phyloP scores from a whole-genome alignment of 1,139 yeast genomes.

The Suhomyces terraborum region DNA sequence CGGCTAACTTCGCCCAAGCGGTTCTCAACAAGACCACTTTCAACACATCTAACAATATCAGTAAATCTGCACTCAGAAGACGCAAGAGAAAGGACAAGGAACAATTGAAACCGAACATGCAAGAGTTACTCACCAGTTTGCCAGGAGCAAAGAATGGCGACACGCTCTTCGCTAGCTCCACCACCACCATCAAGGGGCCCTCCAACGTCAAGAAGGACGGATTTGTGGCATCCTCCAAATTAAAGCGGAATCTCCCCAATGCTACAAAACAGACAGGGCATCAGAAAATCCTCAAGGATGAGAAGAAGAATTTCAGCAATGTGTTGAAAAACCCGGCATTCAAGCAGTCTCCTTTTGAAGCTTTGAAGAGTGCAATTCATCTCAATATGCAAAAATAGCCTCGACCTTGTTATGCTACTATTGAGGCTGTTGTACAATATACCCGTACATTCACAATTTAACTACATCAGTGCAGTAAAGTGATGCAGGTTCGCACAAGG shows the following conservation, averaged over 20 bases:
- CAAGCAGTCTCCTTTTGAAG: conserved; percentile 58
- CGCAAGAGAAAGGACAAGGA: conserved; percentile 65
- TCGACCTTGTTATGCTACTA: too few species aligned
- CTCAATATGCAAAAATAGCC: conserved; percentile 14
- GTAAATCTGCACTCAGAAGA: conserved; percentile 66
- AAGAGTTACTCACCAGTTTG: conserved; percentile 58
- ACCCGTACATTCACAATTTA: neutral
- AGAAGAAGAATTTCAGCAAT: conserved; percentile 54
- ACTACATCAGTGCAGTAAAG: too few species aligned
- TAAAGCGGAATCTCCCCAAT: conserved; percentile 57
- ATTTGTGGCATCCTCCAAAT: conserved; percentile 25
- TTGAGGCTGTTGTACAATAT: too few species aligned
- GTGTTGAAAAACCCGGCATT: conserved; percentile 55
- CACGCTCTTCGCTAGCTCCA: conserved; percentile 10
- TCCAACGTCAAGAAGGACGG: conserved; percentile 14
- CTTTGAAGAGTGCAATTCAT: conserved; percentile 49
- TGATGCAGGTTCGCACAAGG: too few species aligned
- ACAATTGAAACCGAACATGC: conserved; percentile 64
- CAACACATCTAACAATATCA: conserved; percentile 45
- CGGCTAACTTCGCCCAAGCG: conserved; percentile 32
- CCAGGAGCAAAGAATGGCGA: conserved; percentile 36
- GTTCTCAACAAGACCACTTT: conserved; percentile 32
- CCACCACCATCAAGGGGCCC: conserved; percentile 13
- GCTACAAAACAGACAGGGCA: conserved; percentile 60
- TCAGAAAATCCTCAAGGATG: conserved; percentile 52